Evolutionary conservation across 495 filamentous ascomycete genomes (phyloP).

Genomic region (Xylaria curta): DNA sequence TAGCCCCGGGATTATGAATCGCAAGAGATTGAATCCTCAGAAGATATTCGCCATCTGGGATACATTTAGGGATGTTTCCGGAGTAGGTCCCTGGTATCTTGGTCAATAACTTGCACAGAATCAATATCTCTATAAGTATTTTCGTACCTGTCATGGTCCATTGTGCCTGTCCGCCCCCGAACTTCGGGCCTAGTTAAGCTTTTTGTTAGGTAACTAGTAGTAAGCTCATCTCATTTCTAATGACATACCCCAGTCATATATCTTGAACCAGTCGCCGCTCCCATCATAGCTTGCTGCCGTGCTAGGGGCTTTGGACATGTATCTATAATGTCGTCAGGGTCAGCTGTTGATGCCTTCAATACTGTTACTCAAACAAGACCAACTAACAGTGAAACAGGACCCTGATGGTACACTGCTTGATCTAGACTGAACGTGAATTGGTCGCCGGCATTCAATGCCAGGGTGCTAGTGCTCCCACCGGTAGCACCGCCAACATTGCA

Average conservation of each 20-base stretch:
- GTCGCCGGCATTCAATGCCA: constrained; percentile 58
- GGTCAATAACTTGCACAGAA: background rate
- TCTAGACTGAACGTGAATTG: constrained; percentile 57
- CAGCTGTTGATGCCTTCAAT: background rate
- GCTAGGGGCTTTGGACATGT: constrained; percentile 60
- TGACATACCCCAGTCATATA: constrained; percentile 49
- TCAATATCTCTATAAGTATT: no score
- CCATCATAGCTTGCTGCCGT: constrained; percentile 54
- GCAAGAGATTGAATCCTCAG: constrained; percentile 67
- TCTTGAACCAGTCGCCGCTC: constrained; percentile 62
- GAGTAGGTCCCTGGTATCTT: constrained; percentile 48
- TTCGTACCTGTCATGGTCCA: constrained; percentile 52
- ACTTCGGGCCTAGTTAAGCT: constrained; percentile 37
- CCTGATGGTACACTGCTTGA: constrained; percentile 65
- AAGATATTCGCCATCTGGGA: constrained; percentile 66
- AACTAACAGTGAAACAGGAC: constrained; percentile 58
- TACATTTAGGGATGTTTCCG: constrained; percentile 60
- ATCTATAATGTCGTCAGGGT: constrained; percentile 26
- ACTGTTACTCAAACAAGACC: background rate
- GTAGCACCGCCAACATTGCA: constrained; percentile 64
- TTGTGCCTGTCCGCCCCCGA: constrained; percentile 40
- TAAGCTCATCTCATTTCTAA: constrained; percentile 22
- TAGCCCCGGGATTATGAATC: constrained; percentile 62
- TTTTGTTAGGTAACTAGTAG: background rate
- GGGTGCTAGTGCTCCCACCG: constrained; percentile 52